phyloP scores from a whole-genome alignment of 257 asterid species.

The Forsythia suspensa region DNA sequence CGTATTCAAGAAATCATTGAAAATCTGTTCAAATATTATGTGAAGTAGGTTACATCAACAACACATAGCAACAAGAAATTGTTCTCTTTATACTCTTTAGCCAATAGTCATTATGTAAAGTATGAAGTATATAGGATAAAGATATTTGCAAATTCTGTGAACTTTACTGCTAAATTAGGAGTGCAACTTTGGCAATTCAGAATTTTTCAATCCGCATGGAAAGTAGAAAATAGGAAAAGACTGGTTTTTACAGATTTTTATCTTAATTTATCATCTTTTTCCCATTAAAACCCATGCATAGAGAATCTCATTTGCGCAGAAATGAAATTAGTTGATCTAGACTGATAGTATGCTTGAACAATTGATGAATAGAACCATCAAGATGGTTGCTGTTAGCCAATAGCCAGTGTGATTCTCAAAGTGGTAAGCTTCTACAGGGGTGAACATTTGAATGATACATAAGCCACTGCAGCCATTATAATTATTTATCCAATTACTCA shows the following conservation, averaged over 20 bases:
- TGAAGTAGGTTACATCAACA: background rate
- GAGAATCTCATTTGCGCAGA: too few relatives aligned
- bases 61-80: background rate
- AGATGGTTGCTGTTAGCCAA: background rate
- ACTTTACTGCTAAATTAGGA: background rate
- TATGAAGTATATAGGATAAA: background rate
- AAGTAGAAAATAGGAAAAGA: background rate
- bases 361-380: background rate
- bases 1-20: conserved; percentile 65
- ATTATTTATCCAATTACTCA: too few relatives aligned
- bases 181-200: background rate
- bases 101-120: background rate
- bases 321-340: too few relatives aligned
- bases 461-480: too few relatives aligned
- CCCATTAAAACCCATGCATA: background rate
- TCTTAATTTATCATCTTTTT: background rate
- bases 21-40: conserved; percentile 47
- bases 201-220: background rate
- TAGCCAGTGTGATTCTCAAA: background rate
- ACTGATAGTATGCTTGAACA: background rate
- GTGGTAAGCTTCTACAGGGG: background rate
- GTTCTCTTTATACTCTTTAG: background rate
- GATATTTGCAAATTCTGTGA: background rate
- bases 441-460: too few relatives aligned
- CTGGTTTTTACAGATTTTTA: background rate